Evolutionary conservation across 768 basidiomycete genomes (phyloP).

Genomic region (Astraeus odoratus): DNA sequence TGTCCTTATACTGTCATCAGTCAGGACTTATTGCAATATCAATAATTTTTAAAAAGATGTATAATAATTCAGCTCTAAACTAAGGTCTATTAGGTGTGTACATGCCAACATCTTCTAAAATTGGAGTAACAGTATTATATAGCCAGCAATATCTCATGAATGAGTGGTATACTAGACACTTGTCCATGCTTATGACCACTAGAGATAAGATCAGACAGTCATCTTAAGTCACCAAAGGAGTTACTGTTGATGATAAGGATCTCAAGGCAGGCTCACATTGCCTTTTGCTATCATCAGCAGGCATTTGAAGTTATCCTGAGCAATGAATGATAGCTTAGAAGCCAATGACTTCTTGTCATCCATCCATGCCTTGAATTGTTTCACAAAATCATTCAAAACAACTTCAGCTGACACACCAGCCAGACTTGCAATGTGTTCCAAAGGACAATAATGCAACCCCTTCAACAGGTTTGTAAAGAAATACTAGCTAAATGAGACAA

Average conservation of each 20-base stretch:
- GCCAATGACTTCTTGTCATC: constrained; percentile 49
- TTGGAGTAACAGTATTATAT: background rate
- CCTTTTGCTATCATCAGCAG: constrained; percentile 59
- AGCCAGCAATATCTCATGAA: too few relatives aligned
- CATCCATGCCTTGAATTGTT: constrained; percentile 78
- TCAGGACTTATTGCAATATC: too few relatives aligned
- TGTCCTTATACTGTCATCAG: too few relatives aligned
- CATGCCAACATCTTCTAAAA: too few relatives aligned
- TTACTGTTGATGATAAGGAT: constrained; percentile 46
- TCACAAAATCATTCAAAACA: constrained; percentile 77
- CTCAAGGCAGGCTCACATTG: constrained; percentile 42
- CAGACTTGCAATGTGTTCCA: constrained; percentile 85
- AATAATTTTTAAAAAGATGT: too few relatives aligned
- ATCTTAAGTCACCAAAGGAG: constrained; percentile 49
- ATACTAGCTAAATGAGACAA: constrained; percentile 61
- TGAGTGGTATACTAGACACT: background rate
- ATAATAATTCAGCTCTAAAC: too few relatives aligned
- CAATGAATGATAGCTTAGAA: constrained; percentile 63
- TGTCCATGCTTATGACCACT: background rate
- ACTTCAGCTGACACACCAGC: constrained; percentile 86
- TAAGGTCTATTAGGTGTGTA: too few relatives aligned
- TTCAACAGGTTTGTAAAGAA: constrained; percentile 89
- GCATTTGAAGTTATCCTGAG: constrained; percentile 88
- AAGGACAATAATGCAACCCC: constrained; percentile 86
- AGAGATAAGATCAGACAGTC: constrained; percentile 19